Evolutionary conservation across 768 basidiomycete species (phyloP), one percentile per base, ranked within the genome.

Genomic region (Suillus weaverae): DNA sequence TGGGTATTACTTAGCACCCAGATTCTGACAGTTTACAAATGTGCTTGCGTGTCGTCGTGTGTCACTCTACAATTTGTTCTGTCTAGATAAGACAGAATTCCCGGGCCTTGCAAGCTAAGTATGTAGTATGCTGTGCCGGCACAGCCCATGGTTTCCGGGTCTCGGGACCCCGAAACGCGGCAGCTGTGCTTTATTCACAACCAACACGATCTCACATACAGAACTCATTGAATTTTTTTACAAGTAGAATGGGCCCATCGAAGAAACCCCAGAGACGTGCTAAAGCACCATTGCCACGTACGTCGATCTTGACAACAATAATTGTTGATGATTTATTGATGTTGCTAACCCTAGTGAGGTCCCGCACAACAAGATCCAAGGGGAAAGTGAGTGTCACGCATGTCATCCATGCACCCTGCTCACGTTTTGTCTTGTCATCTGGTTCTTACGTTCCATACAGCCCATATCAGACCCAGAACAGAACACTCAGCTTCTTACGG

Each of bases 401-500:
- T 73, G 64, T 66, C 66, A 33, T 64, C 66, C 61, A 65, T 60
- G 62, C 51, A 69, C 54, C 67, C 55, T 69, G 61, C 65, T 71
- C 59, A 57, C 38, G 69, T 68, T 69, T 51, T 26, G 57, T 32
- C 62, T 41, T 30, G 57, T 62, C 39, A 54, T 60, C 51, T 48
- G 0, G 1, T 20, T 35, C 44, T 33, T 10, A 43, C 57, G 43
- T 53, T 46, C 51, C 36, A 55, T 39, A 63, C 64, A 77, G 76
- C 81, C 85, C 68, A 76, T 82, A 54, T 78, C 85, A 46, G 85
- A 89, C 78, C 88, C 90, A 61, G 81, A 81, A 46, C 80, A 86
- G 70, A 90, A 86, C 74, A 87, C 86, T 26, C 84, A 85, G 64
- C 84, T 82, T 60, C 87, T 96, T 68, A 86, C 82, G 7, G 80